Base-by-base conservation (phyloP, 441 rosid species). In the Codiaeum variegatum region DNA sequence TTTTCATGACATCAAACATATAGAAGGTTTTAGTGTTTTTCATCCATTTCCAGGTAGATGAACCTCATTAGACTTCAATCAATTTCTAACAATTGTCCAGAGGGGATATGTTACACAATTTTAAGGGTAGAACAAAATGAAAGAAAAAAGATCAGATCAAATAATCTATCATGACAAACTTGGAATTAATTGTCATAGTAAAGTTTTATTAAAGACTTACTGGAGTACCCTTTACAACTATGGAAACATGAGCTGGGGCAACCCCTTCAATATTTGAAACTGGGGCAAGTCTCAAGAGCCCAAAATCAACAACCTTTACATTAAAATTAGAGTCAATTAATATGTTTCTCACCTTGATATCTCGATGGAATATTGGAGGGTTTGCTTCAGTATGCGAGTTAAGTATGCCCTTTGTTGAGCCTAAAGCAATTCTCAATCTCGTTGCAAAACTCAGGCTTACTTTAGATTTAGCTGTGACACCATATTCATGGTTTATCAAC, bases 221-320 rank as follows among this genome's bases (percentile, higher is more conserved):
- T 16, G 98, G 99, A 69, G 99, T 96, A 44, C 99, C 98, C 79
- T 91, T 93, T 12, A 96, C 99, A 69, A 91, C 97, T 3, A 98
- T 96, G 62, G 99, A 96, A 32, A 93, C 92, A 77, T 96, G 98
- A 74, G 77, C 88, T 10, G 97, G 94, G 60, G 81, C 75, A 59
- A 63, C 61, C 62, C 97, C 97, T 81, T 93, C 97, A 67, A 85
- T 59, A 81, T 91, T 88, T 31, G 97, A 97, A 73, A 89, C 91
- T 10, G 99, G 99, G 26, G 99, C 99, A 19, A 96, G 95, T 75
- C 88, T 85, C 13, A 98, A 96, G 70, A 96, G 91, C 71, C 99
- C 99, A 74, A 96, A 96, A 85, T 96, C 98, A 38, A 98, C 97
- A 75, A 96, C 99, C 78, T 93, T 93, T 38, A 97, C 97, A 49